Evolutionary conservation across 495 filamentous ascomycete species (phyloP).

Genomic region (Aspergillus conjunctus): DNA sequence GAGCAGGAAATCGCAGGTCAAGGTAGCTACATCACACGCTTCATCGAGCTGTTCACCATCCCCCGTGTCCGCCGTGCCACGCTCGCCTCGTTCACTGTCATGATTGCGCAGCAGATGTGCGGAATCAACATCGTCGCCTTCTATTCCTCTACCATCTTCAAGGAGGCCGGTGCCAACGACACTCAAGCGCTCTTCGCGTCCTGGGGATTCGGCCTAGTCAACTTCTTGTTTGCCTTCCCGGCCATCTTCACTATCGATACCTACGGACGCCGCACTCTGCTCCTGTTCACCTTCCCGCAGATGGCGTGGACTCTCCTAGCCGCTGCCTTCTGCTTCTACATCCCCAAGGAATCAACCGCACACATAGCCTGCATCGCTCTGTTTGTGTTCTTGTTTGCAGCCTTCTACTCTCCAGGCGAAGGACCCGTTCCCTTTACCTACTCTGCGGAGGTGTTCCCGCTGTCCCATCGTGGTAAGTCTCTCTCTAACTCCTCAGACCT

Average conservation of each 20-base stretch:
- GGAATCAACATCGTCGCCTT: slow-evolving; percentile 80
- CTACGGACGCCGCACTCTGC: slow-evolving; percentile 72
- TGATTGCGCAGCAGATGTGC: slow-evolving; percentile 85
- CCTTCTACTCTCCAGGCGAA: slow-evolving; percentile 70
- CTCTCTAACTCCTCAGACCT: not conserved
- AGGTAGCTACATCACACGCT: slow-evolving; percentile 56
- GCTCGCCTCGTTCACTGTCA: slow-evolving; percentile 64
- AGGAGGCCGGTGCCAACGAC: slow-evolving; percentile 57
- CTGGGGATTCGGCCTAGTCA: slow-evolving; percentile 78
- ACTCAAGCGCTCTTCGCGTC: slow-evolving; percentile 68
- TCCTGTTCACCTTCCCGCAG: slow-evolving; percentile 83
- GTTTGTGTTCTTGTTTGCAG: slow-evolving; percentile 68
- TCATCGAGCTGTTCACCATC: slow-evolving; percentile 67
- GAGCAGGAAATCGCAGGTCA: slow-evolving; percentile 52
- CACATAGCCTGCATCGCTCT: slow-evolving; percentile 64
- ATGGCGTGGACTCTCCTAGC: slow-evolving; percentile 80
- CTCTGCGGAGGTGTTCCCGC: slow-evolving; percentile 79
- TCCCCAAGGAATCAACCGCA: slow-evolving; percentile 51
- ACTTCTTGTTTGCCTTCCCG: slow-evolving; percentile 83
- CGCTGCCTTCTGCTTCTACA: slow-evolving; percentile 70
- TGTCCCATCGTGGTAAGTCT: slow-evolving; percentile 62
- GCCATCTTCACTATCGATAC: slow-evolving; percentile 86
- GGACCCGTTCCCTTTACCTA: slow-evolving; percentile 74
- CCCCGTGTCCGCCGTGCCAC: slow-evolving; percentile 69
- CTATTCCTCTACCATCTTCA: slow-evolving; percentile 77